A percentile compares a stretch with the other conserved stretches of the same genome.
These are phyloP conservation scores for Russula sp. DNA, from an alignment of 768 basidiomycete genomes.

Conservation along the genomic window DNA sequence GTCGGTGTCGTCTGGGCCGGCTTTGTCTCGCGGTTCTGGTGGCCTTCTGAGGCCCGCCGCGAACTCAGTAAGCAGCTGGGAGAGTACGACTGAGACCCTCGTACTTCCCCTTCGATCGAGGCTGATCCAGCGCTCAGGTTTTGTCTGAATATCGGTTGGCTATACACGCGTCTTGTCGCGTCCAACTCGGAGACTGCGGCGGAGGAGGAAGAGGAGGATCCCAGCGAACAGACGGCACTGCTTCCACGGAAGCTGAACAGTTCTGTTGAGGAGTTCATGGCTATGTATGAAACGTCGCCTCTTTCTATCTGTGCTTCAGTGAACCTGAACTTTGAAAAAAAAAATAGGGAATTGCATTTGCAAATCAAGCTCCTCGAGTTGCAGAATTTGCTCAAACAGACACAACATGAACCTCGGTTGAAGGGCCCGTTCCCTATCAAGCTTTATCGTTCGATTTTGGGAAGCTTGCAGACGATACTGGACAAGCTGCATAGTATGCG, in stretches of 20 bases:
- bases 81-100: constrained; percentile 53
- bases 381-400: constrained; percentile 77
- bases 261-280: constrained; percentile 83
- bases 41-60: constrained; percentile 89
- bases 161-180: constrained; percentile 87
- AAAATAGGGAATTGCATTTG: constrained; percentile 84
- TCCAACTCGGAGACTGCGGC: constrained; percentile 58
- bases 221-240: constrained; percentile 26
- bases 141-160: constrained; percentile 88
- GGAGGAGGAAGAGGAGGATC: constrained; percentile 21
- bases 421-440: constrained; percentile 92
- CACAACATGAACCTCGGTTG: constrained; percentile 87
- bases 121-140: constrained; percentile 44
- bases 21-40: constrained; percentile 85
- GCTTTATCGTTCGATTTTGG: constrained; percentile 77
- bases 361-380: constrained; percentile 87
- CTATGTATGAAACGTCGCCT: no score
- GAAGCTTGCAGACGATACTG: constrained; percentile 75
- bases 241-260: constrained; percentile 40
- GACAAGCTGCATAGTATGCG: constrained; percentile 93
- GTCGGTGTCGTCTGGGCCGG: constrained; percentile 86
- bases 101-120: constrained; percentile 1
- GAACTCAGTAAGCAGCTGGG: constrained; percentile 80
- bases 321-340: no score
- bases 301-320: no score